Conservation (phyloP, 495 filamentous ascomycete species). For the Viridothelium virens region DNA sequence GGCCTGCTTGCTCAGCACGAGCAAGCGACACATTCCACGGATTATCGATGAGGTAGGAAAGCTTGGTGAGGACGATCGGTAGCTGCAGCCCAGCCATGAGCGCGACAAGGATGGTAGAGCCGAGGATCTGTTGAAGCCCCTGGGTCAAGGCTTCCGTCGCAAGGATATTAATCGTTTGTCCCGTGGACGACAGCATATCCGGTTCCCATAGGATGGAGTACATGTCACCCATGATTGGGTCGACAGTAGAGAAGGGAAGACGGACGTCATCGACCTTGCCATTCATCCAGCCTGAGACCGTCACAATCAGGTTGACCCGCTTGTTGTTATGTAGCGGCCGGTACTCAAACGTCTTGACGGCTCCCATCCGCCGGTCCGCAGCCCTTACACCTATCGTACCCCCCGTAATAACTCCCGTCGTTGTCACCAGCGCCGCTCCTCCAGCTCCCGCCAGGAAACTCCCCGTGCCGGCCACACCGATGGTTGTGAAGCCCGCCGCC, state of each 20-base stretch:
- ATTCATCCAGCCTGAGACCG: slow-evolving; percentile 96
- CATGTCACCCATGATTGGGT: slow-evolving; percentile 96
- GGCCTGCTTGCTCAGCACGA: slow-evolving; percentile 74
- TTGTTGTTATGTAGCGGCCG: slow-evolving; percentile 96
- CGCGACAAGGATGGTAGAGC: slow-evolving; percentile 75
- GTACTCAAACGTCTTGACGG: slow-evolving; percentile 95
- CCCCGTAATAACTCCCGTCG: slow-evolving; percentile 76
- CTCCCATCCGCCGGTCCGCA: slow-evolving; percentile 75
- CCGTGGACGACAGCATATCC: slow-evolving; percentile 95
- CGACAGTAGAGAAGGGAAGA: slow-evolving; percentile 88
- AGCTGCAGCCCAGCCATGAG: slow-evolving; percentile 93
- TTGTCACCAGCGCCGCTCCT: slow-evolving; percentile 89
- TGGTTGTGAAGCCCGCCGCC: slow-evolving; percentile 89
- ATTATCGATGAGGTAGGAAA: slow-evolving; percentile 96
- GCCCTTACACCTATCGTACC: slow-evolving; percentile 77
- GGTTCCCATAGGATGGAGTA: slow-evolving; percentile 98
- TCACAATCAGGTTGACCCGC: slow-evolving; percentile 89
- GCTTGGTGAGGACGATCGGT: slow-evolving; percentile 85
- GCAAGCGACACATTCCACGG: slow-evolving; percentile 93
- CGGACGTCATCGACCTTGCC: slow-evolving; percentile 95
- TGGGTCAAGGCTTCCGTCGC: slow-evolving; percentile 96
- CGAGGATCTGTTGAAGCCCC: slow-evolving; percentile 91
- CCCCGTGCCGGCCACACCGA: slow-evolving; percentile 83
- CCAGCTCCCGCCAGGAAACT: slow-evolving; percentile 86
- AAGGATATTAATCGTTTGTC: slow-evolving; percentile 95